These are phyloP conservation scores for Lanzia echinophila DNA, from an alignment of 2,329 filamentous ascomycete species.

Conservation along the genomic window DNA sequence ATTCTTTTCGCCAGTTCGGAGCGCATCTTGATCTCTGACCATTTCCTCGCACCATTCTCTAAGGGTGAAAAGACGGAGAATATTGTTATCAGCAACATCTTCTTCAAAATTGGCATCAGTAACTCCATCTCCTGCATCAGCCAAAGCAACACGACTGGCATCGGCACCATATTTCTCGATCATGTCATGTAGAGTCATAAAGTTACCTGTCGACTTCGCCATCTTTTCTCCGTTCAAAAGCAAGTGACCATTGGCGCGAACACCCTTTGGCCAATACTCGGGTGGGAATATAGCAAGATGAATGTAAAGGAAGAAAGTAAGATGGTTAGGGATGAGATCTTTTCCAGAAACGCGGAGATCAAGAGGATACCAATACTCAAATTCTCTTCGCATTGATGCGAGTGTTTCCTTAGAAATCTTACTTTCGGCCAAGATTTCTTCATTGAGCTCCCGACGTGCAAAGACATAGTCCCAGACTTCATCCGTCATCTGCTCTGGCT, in stretches of 20 bases:
- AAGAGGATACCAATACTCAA: conserved; percentile 95
- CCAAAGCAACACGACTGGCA: conserved; percentile 82
- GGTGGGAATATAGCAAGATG: conserved; percentile 83
- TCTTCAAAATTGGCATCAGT: conserved; percentile 98
- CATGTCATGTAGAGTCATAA: conserved; percentile 81
- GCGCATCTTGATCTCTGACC: conserved; percentile 59
- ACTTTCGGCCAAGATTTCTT: conserved; percentile 57
- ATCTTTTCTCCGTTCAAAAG: conserved; percentile 97
- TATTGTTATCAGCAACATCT: conserved; percentile 84
- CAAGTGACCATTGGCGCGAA: conserved; percentile 88
- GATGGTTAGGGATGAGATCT: conserved; percentile 86
- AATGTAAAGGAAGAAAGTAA: conserved; percentile 94
- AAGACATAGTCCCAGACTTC: conserved; percentile 97
- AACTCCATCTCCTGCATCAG: conserved; percentile 89
- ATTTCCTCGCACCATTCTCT: conserved; percentile 92
- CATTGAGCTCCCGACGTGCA: conserved; percentile 61
- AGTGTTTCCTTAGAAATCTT: conserved; percentile 70
- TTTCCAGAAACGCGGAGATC: conserved; percentile 86
- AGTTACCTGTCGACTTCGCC: conserved; percentile 96
- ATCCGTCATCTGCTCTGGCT: conserved; percentile 82
- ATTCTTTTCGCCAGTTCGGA: conserved; percentile 70
- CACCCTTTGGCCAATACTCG: conserved; percentile 79
- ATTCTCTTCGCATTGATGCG: conserved; percentile 78
- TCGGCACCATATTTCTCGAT: conserved; percentile 93
- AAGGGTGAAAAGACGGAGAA: conserved; percentile 73